These are phyloP conservation scores for Ampelocalamus luodianensis DNA, from an alignment of 176 grass and related monocot genomes.

Conservation along the genomic window DNA sequence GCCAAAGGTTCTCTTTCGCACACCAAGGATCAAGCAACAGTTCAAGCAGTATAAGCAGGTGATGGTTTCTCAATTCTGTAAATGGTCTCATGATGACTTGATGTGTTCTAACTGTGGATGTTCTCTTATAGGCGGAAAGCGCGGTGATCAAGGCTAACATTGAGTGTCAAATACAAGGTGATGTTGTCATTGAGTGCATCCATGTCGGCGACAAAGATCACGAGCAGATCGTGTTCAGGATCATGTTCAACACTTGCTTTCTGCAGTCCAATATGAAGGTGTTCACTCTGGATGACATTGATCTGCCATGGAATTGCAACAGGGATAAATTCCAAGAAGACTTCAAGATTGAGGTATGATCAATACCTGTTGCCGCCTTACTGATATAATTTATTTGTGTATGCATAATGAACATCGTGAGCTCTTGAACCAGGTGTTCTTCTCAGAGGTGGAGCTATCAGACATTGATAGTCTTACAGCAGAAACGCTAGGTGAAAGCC, in stretches of 20 bases:
- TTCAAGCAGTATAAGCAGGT: constrained; percentile 64
- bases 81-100: background rate
- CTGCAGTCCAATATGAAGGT: constrained; percentile 52
- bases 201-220: constrained; percentile 32
- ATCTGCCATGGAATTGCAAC: constrained; percentile 50
- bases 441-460: constrained; percentile 51
- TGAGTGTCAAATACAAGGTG: constrained; percentile 51
- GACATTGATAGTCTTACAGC: constrained; percentile 40
- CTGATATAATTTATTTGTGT: background rate
- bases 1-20: constrained; percentile 36
- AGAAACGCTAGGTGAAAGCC: constrained; percentile 29
- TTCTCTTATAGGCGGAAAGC: constrained; percentile 38
- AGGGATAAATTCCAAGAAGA: constrained; percentile 47
- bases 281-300: constrained; percentile 59
- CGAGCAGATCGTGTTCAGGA: constrained; percentile 55
- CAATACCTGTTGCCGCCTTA: background rate
- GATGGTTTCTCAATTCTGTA: background rate
- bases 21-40: constrained; percentile 48
- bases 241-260: constrained; percentile 75
- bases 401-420: background rate
- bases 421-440: constrained; percentile 44
- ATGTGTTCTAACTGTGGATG: background rate
- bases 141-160: constrained; percentile 44
- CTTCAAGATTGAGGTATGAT: constrained; percentile 62
- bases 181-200: constrained; percentile 56